phyloP scores from a whole-genome alignment of 331 rosid genomes.

The Cydonia oblonga region DNA sequence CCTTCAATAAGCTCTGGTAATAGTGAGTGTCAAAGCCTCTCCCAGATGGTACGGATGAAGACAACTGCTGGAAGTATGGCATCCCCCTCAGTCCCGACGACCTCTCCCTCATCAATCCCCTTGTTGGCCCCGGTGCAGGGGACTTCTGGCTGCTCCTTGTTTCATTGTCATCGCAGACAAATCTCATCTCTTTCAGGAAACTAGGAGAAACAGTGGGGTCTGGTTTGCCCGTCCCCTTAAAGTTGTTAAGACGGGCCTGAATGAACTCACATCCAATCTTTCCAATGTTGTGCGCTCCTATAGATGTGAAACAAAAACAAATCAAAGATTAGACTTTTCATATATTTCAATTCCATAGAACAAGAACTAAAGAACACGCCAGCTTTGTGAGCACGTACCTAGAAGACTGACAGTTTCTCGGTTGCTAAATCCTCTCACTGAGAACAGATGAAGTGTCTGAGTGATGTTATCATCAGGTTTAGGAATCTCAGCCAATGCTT shows the following conservation, averaged over 20 bases:
- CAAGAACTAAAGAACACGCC: not conserved
- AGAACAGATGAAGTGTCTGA: constrained; percentile 48
- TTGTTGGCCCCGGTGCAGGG: not conserved
- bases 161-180: constrained; percentile 20
- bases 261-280: constrained; percentile 56
- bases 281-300: constrained; percentile 64
- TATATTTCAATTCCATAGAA: not conserved
- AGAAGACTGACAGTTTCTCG: constrained; percentile 84
- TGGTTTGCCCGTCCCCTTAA: constrained; percentile 46
- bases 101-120: constrained; percentile 15
- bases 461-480: constrained; percentile 53
- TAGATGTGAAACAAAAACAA: not conserved
- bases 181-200: constrained; percentile 41
- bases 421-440: constrained; percentile 58
- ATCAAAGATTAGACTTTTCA: not conserved
- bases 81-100: constrained; percentile 15
- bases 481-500: constrained; percentile 60
- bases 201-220: constrained; percentile 43
- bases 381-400: constrained; percentile 25
- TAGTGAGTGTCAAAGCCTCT: constrained; percentile 60
- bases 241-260: constrained; percentile 39
- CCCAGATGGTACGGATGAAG: constrained; percentile 44
- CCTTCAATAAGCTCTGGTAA: constrained; percentile 44
- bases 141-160: not conserved
- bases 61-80: constrained; percentile 44